phyloP scores from a whole-genome alignment of 2,329 filamentous ascomycete genomes.

The Alternaria incomplexa region DNA sequence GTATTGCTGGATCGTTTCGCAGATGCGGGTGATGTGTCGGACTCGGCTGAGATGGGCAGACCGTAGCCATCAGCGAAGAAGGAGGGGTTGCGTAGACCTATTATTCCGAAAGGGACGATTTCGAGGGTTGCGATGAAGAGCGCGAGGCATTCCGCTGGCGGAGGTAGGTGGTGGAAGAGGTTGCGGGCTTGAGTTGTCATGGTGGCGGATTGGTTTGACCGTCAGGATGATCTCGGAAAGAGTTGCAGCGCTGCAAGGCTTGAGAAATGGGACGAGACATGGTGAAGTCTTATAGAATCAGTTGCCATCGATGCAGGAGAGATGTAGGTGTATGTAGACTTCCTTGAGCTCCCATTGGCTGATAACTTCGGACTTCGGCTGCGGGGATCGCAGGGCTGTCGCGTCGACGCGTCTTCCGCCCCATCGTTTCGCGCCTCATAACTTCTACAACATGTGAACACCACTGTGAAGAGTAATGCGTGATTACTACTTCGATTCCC shows the following conservation, averaged over 20 bases:
- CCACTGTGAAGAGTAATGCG: not conserved
- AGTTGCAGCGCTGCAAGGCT: not conserved
- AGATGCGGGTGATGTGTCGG: not conserved
- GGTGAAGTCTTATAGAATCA: not conserved
- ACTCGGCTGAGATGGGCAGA: constrained; percentile 12
- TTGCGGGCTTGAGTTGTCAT: constrained; percentile 24
- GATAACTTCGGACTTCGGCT: constrained; percentile 24
- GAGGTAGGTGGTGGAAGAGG: constrained; percentile 26
- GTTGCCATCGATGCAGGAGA: not conserved
- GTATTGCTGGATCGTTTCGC: constrained; percentile 7
- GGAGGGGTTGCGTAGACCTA: constrained; percentile 22
- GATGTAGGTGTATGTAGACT: not conserved
- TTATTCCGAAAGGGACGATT: constrained; percentile 27
- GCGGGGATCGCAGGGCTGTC: constrained; percentile 15
- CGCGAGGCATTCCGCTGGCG: constrained; percentile 32
- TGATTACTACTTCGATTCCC: too few relatives aligned
- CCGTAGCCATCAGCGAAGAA: constrained; percentile 26
- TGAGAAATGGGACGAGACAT: not conserved
- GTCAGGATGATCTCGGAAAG: not conserved
- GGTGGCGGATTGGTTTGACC: not conserved
- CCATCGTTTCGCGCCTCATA: not conserved
- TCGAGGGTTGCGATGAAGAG: constrained; percentile 31
- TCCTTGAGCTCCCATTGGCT: constrained; percentile 13
- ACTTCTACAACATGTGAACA: not conserved
- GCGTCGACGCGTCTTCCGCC: not conserved